Evolutionary conservation across 2,329 filamentous ascomycete species (phyloP).

Genomic region (Aspergillus awamori): DNA sequence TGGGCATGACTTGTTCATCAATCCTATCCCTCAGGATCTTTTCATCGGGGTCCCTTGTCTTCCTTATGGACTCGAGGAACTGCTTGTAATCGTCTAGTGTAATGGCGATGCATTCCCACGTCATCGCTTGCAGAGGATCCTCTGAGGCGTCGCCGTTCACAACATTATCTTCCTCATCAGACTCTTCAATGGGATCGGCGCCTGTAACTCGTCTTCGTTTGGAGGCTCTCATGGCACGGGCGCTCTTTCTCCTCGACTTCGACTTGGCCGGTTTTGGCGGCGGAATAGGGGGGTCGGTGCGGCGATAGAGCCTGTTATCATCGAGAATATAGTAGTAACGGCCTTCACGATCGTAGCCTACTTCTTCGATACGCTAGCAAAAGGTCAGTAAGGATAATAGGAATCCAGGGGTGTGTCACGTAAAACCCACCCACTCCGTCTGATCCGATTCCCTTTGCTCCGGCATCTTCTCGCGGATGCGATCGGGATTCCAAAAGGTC

Average conservation of each 20-base stretch:
- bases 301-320: constrained; percentile 88
- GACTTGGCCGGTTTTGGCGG: constrained; percentile 60
- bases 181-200: constrained; percentile 42
- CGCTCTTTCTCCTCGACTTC: constrained; percentile 67
- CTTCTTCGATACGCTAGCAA: constrained; percentile 48
- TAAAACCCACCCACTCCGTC: constrained; percentile 71
- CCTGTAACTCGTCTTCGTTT: constrained; percentile 67
- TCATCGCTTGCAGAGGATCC: constrained; percentile 72
- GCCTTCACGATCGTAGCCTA: constrained; percentile 84
- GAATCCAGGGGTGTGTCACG: neutral
- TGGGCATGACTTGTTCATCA: constrained; percentile 76
- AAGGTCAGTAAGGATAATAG: constrained; percentile 12
- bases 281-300: constrained; percentile 72
- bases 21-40: constrained; percentile 73
- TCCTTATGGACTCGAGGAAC: constrained; percentile 71
- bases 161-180: constrained; percentile 48
- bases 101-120: constrained; percentile 89
- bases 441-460: constrained; percentile 81
- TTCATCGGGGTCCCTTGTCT: constrained; percentile 81
- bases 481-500: constrained; percentile 84
- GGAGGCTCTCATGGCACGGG: constrained; percentile 65
- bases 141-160: constrained; percentile 46
- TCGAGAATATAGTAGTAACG: constrained; percentile 88
- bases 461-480: constrained; percentile 82
- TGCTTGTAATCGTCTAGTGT: constrained; percentile 74